Base-by-base conservation (phyloP, 1,139 yeast species). In the Geotrichum macrosporum region DNA sequence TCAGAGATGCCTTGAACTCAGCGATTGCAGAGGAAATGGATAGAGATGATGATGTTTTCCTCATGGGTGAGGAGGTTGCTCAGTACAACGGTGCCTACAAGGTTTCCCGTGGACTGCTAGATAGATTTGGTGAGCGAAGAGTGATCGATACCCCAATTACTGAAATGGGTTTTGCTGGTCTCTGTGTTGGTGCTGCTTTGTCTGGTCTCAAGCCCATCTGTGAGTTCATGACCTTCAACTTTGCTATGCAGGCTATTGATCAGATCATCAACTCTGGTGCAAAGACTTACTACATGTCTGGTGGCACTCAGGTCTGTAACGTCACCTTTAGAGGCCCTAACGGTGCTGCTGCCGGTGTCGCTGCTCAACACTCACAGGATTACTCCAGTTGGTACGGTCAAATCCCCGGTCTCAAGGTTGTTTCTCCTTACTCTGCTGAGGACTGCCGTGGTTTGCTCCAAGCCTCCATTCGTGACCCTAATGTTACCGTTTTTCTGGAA, bases 341-440 rank as follows among this genome's bases (percentile, higher is more conserved):
- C 71, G 99, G 98, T 71, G 96, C 98, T 44, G 96, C 98, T 60
- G 96, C 96, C 42, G 97, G 98, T 78, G 98, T 92, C 60, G 99
- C 80, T 61, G 99, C 99, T 51, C 99, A 92, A 72, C 99, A 92
- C 74, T 92, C 98, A 35, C 99, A 92, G 74, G 95, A 88, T 72
- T 92, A 81, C 70, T 78, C 96, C 50, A 88, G 96, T 47, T 92
- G 98, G 98, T 92, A 94, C 73, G 97, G 96, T 58, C 76, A 95
- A 48, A 88, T 94, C 60, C 99, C 99, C 51, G 99, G 98, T 68
- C 77, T 92, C 67, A 92, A 94, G 76, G 99, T 92, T 41, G 72
- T 92, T 44, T 86, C 95, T 47, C 99, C 98, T 48, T 92, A 82
- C 74, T 81, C 94, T 50, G 86, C 97, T 47, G 96, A 85, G 72